Conservation (phyloP, 495 filamentous ascomycete species). For the Astrocystis sublimbata region DNA sequence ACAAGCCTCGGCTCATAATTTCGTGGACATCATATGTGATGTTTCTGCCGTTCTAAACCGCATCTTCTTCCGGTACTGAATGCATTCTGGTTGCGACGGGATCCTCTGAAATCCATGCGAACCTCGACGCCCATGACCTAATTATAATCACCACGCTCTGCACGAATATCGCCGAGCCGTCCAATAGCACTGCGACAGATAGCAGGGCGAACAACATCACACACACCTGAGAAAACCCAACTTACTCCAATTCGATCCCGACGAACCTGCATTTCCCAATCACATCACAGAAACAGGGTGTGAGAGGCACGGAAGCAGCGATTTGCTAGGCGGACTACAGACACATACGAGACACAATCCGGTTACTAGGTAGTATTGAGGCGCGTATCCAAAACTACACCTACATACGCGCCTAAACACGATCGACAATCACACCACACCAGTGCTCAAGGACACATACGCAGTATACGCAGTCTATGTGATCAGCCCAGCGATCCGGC, state of each 20-base stretch:
- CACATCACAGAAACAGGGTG: constrained; percentile 1
- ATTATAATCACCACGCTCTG: too few relatives aligned
- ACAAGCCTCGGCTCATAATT: not conserved
- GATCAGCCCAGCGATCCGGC: too few relatives aligned
- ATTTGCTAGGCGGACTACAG: not conserved
- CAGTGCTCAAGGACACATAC: too few relatives aligned
- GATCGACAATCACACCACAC: constrained; percentile 4
- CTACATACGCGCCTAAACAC: not conserved
- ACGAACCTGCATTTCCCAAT: constrained; percentile 1
- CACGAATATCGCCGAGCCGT: not conserved
- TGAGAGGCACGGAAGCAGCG: constrained; percentile 7
- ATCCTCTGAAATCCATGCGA: too few relatives aligned
- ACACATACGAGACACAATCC: not conserved
- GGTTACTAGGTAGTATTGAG: not conserved
- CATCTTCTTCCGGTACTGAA: too few relatives aligned
- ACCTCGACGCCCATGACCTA: too few relatives aligned
- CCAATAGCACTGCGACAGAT: constrained; percentile 15
- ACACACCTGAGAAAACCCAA: not conserved
- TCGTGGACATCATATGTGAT: too few relatives aligned
- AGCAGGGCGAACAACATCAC: constrained; percentile 4
- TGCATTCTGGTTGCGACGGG: too few relatives aligned
- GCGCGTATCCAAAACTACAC: not conserved
- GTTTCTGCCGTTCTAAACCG: too few relatives aligned
- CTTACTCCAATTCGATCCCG: not conserved
- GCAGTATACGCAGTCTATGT: not conserved